Conservation (phyloP, 2,329 filamentous ascomycete species). For the Ambrosiella beaveri region DNA sequence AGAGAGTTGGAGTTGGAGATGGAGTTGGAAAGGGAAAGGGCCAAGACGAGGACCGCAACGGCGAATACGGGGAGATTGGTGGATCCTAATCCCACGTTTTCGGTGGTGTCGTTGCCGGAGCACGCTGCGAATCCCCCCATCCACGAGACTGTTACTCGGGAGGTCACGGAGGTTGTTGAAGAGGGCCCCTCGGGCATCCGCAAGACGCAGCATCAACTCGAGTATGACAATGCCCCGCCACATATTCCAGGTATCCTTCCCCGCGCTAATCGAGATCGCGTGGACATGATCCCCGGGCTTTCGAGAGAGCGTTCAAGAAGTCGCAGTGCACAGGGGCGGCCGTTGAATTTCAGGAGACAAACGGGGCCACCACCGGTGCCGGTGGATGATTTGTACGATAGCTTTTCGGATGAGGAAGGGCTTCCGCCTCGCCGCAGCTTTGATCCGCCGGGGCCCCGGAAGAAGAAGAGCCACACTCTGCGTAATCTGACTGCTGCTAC, state of each 20-base stretch:
- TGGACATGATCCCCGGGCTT: background rate
- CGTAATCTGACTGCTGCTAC: slow-evolving; percentile 38
- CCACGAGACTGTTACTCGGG: background rate
- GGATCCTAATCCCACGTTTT: slow-evolving; percentile 9
- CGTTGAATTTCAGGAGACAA: background rate
- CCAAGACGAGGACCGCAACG: slow-evolving; percentile 21
- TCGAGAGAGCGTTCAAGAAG: background rate
- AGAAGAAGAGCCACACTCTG: slow-evolving; percentile 35
- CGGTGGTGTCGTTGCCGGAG: slow-evolving; percentile 6
- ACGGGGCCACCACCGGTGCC: background rate
- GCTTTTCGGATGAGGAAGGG: background rate
- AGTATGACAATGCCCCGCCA: background rate
- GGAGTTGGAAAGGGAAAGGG: slow-evolving; percentile 16
- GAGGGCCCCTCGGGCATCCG: background rate
- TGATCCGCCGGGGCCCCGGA: background rate
- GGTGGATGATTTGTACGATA: background rate
- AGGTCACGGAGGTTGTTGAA: slow-evolving; percentile 14
- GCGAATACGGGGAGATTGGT: slow-evolving; percentile 1
- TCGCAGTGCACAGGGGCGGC: background rate
- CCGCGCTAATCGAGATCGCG: background rate
- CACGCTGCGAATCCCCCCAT: background rate
- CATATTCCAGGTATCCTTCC: background rate
- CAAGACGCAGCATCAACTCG: background rate
- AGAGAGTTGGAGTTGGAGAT: background rate
- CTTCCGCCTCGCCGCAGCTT: too few relatives aligned